phyloP scores from a whole-genome alignment of 2,329 filamentous ascomycete genomes.

The Paecilomyces sp. region DNA sequence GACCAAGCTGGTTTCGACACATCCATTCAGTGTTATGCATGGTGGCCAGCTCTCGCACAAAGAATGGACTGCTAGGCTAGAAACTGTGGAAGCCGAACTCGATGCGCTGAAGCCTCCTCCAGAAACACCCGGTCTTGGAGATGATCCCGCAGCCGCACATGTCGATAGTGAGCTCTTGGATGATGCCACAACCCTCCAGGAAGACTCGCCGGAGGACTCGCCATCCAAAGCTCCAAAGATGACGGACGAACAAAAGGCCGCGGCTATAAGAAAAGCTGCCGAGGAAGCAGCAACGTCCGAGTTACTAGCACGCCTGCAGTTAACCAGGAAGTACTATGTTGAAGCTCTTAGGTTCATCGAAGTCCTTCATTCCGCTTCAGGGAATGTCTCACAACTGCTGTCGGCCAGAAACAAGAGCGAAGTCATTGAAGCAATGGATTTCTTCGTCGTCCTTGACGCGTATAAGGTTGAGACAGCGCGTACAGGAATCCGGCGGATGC shows the following conservation, averaged over 20 bases:
- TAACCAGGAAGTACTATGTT: slow-evolving; percentile 85
- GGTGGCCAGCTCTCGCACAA: slow-evolving; percentile 76
- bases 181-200: slow-evolving; percentile 74
- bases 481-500: slow-evolving; percentile 86
- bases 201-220: slow-evolving; percentile 57
- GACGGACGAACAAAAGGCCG: slow-evolving; percentile 71
- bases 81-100: slow-evolving; percentile 76
- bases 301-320: slow-evolving; percentile 75
- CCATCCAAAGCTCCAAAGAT: slow-evolving; percentile 60
- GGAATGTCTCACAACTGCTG: slow-evolving; percentile 75
- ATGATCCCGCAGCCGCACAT: slow-evolving; percentile 55
- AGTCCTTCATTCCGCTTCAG: slow-evolving; percentile 75
- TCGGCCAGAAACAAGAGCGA: slow-evolving; percentile 97
- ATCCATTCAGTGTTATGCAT: slow-evolving; percentile 89
- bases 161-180: slow-evolving; percentile 75
- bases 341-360: slow-evolving; percentile 93
- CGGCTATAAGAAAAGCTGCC: slow-evolving; percentile 68
- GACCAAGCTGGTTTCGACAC: slow-evolving; percentile 80
- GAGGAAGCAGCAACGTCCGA: slow-evolving; percentile 86
- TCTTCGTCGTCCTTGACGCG: slow-evolving; percentile 89
- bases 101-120: slow-evolving; percentile 73
- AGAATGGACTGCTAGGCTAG: slow-evolving; percentile 77
- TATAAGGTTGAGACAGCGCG: slow-evolving; percentile 95
- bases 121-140: slow-evolving; percentile 64
- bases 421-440: slow-evolving; percentile 98